Evolutionary conservation across 2,329 filamentous ascomycete genomes (phyloP).

Genomic region (Trichoderma gracile): DNA sequence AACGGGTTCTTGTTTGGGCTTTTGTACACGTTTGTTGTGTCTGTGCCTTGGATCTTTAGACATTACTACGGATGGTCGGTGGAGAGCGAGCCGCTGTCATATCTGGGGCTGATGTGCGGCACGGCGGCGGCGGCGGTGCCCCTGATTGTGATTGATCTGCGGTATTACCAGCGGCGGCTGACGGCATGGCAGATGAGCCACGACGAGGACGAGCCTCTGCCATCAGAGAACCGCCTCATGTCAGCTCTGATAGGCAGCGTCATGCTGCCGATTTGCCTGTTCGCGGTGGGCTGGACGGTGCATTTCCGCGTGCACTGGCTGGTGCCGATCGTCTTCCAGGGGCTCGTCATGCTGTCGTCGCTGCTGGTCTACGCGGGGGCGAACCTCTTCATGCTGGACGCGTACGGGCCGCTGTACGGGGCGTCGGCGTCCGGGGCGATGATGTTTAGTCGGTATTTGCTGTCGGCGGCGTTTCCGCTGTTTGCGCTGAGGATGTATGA

Average conservation of each 20-base stretch:
- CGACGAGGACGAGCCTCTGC: slow-evolving; percentile 50
- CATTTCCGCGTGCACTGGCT: slow-evolving; percentile 32
- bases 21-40: slow-evolving; percentile 61
- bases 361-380: slow-evolving; percentile 35
- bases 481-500: slow-evolving; percentile 43
- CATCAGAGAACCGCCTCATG: slow-evolving; percentile 66
- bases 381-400: slow-evolving; percentile 35
- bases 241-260: slow-evolving; percentile 63
- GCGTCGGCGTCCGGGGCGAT: slow-evolving; percentile 34
- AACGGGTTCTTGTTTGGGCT: slow-evolving; percentile 63
- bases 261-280: slow-evolving; percentile 62
- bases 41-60: slow-evolving; percentile 68
- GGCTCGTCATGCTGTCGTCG: slow-evolving; percentile 33
- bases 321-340: slow-evolving; percentile 34
- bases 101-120: slow-evolving; percentile 68
- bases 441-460: slow-evolving; percentile 48
- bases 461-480: slow-evolving; percentile 59
- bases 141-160: slow-evolving; percentile 51
- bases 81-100: slow-evolving; percentile 63
- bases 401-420: slow-evolving; percentile 35
- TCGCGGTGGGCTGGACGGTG: slow-evolving; percentile 68
- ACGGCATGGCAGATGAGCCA: slow-evolving; percentile 44
- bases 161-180: slow-evolving; percentile 59
- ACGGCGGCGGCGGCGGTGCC: slow-evolving; percentile 53
- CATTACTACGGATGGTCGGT: slow-evolving; percentile 58